These are phyloP conservation scores for Lignosus rhinocerotis DNA, from an alignment of 1,284 basidiomycete genomes.

Conservation along the genomic window DNA sequence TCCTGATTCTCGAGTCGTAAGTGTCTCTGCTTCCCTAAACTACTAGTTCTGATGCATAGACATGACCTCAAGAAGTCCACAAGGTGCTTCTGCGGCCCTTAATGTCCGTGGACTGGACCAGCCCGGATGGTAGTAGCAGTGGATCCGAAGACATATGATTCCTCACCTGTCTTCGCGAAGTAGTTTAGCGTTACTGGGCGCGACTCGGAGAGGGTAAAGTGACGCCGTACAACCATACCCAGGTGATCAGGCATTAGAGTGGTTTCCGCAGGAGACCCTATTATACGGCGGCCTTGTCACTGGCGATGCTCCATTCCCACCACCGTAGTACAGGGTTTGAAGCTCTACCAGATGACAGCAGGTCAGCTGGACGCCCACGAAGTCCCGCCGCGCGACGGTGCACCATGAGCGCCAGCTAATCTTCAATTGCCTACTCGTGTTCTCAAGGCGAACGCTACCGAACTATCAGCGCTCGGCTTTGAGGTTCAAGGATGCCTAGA, in stretches of 20 bases:
- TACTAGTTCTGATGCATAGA: neutral
- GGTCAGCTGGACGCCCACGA: constrained; percentile 1
- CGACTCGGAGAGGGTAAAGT: neutral
- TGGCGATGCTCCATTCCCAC: neutral
- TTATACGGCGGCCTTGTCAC: neutral
- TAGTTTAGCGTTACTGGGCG: neutral
- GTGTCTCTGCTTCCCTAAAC: too few species aligned
- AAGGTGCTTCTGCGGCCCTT: neutral
- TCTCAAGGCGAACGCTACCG: neutral
- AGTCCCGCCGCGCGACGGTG: neutral
- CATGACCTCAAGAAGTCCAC: neutral
- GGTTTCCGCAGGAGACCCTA: neutral
- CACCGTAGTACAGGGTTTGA: neutral
- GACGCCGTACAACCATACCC: neutral
- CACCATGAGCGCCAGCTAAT: neutral
- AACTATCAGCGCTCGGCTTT: too few species aligned
- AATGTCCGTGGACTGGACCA: neutral
- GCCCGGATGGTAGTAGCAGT: neutral
- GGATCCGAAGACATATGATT: neutral
- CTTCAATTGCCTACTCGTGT: neutral
- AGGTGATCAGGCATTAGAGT: neutral
- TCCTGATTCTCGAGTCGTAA: too few species aligned
- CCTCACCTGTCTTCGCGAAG: neutral
- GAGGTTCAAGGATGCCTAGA: neutral
- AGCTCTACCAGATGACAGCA: neutral